A percentile compares a stretch with the other conserved stretches of the same genome.
phyloP scores from a whole-genome alignment of 345 rosid species.

The Aethionema arabicum region DNA sequence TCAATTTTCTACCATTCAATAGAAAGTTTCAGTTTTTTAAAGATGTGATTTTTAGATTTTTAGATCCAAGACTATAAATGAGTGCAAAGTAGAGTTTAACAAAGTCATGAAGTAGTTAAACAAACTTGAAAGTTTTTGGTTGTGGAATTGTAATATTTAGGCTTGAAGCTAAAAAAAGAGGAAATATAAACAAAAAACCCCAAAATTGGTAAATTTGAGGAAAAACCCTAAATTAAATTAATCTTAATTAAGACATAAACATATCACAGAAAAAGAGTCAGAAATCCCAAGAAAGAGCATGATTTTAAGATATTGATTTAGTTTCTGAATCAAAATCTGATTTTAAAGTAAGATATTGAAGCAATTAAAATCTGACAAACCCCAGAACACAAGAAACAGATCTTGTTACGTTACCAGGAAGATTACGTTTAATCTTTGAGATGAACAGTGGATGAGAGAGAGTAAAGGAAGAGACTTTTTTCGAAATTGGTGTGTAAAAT shows the following conservation, averaged over 20 bases:
- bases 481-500: background rate
- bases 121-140: background rate
- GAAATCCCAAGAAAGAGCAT: constrained; percentile 9
- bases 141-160: too few species aligned
- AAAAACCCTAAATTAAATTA: constrained; percentile 1
- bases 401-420: constrained; percentile 10
- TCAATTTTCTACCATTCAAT: background rate
- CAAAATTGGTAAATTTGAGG: constrained; percentile 18
- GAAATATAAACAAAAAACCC: constrained; percentile 8
- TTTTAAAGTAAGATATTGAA: background rate
- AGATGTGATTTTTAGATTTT: constrained; percentile 22
- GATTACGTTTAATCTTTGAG: constrained; percentile 7
- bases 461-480: background rate
- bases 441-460: constrained; percentile 6
- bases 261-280: background rate
- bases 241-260: constrained; percentile 1
- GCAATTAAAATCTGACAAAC: background rate
- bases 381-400: constrained; percentile 2
- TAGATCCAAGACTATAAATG: constrained; percentile 27
- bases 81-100: constrained; percentile 13
- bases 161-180: constrained; percentile 20
- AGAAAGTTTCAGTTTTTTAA: constrained; percentile 18
- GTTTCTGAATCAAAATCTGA: constrained; percentile 5
- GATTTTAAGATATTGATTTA: constrained; percentile 2
- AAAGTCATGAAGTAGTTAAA: background rate